Conservation (phyloP, 1,139 yeast genomes). For the Zygosaccharomyces sapae region DNA sequence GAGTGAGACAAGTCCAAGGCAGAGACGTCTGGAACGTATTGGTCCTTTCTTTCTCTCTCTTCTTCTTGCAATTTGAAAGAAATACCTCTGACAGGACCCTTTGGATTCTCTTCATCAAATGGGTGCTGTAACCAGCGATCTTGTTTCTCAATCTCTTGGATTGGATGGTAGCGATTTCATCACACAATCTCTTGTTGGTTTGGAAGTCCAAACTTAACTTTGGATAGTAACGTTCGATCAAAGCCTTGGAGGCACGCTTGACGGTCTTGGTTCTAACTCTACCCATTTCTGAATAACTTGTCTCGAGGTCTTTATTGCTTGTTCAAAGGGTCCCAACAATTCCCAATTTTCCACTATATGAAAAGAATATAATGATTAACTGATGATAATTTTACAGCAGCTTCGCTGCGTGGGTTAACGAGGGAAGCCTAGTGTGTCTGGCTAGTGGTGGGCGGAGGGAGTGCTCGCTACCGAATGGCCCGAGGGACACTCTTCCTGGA, state of each 20-base stretch:
- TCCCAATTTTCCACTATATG: slow-evolving; percentile 1
- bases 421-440: too few species aligned
- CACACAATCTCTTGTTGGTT: slow-evolving; percentile 99
- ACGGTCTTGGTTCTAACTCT: slow-evolving; percentile 99
- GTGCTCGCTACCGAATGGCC: too few species aligned
- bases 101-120: slow-evolving; percentile 99
- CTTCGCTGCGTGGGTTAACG: too few species aligned
- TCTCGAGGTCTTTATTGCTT: slow-evolving; percentile 18
- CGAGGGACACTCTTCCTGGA: too few species aligned
- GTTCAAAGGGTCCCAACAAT: background rate
- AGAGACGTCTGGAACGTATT: slow-evolving; percentile 99
- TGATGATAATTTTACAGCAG: too few species aligned
- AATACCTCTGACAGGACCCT: slow-evolving; percentile 99
- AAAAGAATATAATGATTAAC: background rate
- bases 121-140: slow-evolving; percentile 99
- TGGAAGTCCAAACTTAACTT: slow-evolving; percentile 99
- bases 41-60: slow-evolving; percentile 99
- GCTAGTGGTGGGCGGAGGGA: too few species aligned
- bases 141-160: slow-evolving; percentile 99
- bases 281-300: slow-evolving; percentile 46
- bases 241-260: slow-evolving; percentile 99
- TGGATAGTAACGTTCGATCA: slow-evolving; percentile 99
- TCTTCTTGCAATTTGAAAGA: slow-evolving; percentile 99
- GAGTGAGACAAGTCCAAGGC: slow-evolving; percentile 98
- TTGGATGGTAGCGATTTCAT: slow-evolving; percentile 98